These are phyloP conservation scores for Trametes hirsuta DNA, from an alignment of 1,284 basidiomycete genomes.

Conservation along the genomic window DNA sequence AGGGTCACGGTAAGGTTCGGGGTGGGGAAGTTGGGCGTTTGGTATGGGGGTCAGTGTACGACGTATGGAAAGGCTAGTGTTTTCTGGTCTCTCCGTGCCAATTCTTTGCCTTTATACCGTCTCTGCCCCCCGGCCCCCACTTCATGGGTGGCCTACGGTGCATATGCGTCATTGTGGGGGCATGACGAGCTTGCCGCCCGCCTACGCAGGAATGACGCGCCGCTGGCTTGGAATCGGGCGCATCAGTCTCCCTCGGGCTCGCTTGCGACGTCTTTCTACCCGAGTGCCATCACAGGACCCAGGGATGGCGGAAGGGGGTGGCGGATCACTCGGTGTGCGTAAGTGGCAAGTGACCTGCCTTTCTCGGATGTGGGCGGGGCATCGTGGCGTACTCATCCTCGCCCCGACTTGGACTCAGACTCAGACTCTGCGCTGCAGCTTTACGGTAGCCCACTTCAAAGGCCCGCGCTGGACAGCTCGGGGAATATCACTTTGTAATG, in stretches of 20 bases:
- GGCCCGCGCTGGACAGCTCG: too few relatives aligned
- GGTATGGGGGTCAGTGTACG: background rate
- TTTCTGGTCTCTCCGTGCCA: background rate
- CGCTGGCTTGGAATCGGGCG: background rate
- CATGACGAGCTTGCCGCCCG: background rate
- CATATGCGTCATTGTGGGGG: background rate
- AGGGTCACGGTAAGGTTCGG: background rate
- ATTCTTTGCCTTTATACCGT: background rate
- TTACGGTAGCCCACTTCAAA: too few relatives aligned
- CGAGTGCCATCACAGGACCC: background rate
- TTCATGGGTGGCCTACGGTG: background rate
- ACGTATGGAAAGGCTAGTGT: background rate
- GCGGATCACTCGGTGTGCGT: background rate
- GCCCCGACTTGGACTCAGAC: too few relatives aligned
- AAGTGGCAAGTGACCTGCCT: too few relatives aligned
- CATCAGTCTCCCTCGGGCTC: background rate
- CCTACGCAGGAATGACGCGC: slow-evolving; percentile 2
- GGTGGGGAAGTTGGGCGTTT: background rate
- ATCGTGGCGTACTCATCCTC: background rate
- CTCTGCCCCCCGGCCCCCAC: background rate
- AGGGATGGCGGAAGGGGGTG: background rate
- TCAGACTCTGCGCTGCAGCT: too few relatives aligned
- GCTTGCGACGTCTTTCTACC: background rate
- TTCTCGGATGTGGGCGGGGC: background rate
- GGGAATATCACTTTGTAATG: too few relatives aligned